Conservation (phyloP, 2,329 filamentous ascomycete species). For the Ciborinia camelliae region DNA sequence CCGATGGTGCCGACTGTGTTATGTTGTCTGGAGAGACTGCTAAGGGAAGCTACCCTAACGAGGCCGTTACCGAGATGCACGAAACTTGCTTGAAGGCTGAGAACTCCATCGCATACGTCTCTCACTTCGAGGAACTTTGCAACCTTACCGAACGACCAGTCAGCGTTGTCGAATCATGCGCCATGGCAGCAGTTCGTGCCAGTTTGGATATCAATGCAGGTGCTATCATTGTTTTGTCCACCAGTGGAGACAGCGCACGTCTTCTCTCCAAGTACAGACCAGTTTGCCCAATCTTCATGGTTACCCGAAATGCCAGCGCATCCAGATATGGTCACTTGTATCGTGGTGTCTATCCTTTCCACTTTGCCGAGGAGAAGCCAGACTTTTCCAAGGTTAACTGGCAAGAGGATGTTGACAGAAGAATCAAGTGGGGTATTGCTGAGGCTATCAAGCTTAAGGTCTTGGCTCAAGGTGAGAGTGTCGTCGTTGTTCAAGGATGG, state of each 20-base stretch:
- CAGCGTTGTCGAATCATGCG: conserved; percentile 85
- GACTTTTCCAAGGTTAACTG: conserved; percentile 91
- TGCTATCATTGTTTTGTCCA: conserved; percentile 93
- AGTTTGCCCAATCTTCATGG: conserved; percentile 99
- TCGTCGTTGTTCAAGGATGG: conserved; percentile 87
- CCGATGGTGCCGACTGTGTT: conserved; percentile 97
- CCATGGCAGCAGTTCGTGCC: conserved; percentile 94
- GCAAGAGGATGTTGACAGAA: conserved; percentile 98
- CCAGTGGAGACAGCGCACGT: conserved; percentile 90
- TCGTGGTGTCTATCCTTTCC: conserved; percentile 96
- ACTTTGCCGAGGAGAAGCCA: conserved; percentile 88
- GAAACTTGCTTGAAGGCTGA: conserved; percentile 95
- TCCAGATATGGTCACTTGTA: conserved; percentile 92
- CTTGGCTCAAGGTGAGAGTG: conserved; percentile 66
- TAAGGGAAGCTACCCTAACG: conserved; percentile 90
- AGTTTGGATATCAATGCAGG: conserved; percentile 95
- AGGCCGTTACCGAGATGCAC: conserved; percentile 97
- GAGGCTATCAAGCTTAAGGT: conserved; percentile 81
- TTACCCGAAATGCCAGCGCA: conserved; percentile 80
- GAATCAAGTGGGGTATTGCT: conserved; percentile 94
- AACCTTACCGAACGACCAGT: conserved; percentile 79
- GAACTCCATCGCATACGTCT: conserved; percentile 95
- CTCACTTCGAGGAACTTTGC: conserved; percentile 92
- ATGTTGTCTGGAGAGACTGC: conserved; percentile 99
- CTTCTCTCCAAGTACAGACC: conserved; percentile 98